Conservation (phyloP, 768 basidiomycete genomes). For the Serpula lacrymans region DNA sequence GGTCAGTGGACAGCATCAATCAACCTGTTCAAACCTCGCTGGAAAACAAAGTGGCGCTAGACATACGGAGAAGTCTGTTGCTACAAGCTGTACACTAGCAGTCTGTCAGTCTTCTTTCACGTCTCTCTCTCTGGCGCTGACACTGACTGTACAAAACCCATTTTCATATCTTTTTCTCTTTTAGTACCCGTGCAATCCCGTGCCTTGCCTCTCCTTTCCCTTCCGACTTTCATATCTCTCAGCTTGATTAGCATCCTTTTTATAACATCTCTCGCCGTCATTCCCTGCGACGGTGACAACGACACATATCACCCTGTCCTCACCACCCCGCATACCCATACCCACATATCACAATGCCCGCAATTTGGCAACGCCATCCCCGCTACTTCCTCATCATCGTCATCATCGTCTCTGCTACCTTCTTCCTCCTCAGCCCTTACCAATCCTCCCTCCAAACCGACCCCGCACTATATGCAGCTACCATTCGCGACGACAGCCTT, state of each 20-base stretch:
- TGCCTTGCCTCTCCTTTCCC: conserved; percentile 1
- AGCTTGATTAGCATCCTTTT: too few relatives aligned
- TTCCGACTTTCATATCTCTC: too few relatives aligned
- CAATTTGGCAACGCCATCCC: conserved; percentile 44
- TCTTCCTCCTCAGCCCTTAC: conserved; percentile 45
- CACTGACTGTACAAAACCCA: not conserved
- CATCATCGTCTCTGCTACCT: conserved; percentile 37
- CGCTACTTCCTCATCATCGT: conserved; percentile 47
- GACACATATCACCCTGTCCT: conserved; percentile 8
- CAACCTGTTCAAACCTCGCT: too few relatives aligned
- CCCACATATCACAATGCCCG: conserved; percentile 21
- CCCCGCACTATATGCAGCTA: conserved; percentile 15
- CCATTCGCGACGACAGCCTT: conserved; percentile 32
- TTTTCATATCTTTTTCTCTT: conserved; percentile 2
- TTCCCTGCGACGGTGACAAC: too few relatives aligned
- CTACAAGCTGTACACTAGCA: too few relatives aligned
- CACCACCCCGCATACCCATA: conserved; percentile 4
- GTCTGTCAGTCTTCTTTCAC: too few relatives aligned
- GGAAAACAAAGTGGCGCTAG: too few relatives aligned
- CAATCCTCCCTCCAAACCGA: conserved; percentile 21
- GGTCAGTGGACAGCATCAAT: too few relatives aligned
- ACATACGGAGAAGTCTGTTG: too few relatives aligned
- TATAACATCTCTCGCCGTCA: too few relatives aligned
- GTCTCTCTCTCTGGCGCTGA: conserved; percentile 1
- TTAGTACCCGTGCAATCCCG: conserved; percentile 3